Evolutionary conservation across 495 filamentous ascomycete genomes (phyloP).

Genomic region (Hypomontagnella submonticulosa): DNA sequence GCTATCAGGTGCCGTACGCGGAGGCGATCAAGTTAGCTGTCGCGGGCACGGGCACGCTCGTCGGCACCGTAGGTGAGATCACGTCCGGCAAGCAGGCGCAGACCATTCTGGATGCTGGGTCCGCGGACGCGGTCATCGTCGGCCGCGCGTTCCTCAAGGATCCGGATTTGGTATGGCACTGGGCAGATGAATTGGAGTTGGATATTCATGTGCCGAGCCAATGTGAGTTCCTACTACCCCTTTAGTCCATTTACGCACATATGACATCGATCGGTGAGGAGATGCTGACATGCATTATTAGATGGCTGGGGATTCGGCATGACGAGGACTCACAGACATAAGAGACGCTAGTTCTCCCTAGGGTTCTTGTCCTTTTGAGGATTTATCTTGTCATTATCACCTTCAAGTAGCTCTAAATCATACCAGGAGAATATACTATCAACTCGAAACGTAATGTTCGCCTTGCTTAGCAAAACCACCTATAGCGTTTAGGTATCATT

Average conservation of each 20-base stretch:
- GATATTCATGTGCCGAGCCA: slow-evolving; percentile 73
- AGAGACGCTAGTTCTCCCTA: neutral
- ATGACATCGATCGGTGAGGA: neutral
- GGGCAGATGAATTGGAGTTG: slow-evolving; percentile 73
- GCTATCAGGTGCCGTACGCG: slow-evolving; percentile 75
- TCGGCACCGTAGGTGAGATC: slow-evolving; percentile 72
- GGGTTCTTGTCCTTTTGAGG: too few relatives aligned
- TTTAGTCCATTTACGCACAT: neutral
- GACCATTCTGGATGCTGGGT: slow-evolving; percentile 62
- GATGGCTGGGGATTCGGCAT: slow-evolving; percentile 39
- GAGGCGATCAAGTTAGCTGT: slow-evolving; percentile 71
- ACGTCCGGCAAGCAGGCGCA: slow-evolving; percentile 61
- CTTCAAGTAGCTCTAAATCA: too few relatives aligned
- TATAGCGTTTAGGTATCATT: too few relatives aligned
- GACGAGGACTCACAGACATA: slow-evolving; percentile 35
- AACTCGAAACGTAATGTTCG: too few relatives aligned
- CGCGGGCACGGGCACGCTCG: slow-evolving; percentile 62
- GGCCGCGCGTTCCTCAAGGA: slow-evolving; percentile 78
- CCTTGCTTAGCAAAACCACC: too few relatives aligned
- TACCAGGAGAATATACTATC: too few relatives aligned
- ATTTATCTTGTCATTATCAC: too few relatives aligned
- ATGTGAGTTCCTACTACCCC: slow-evolving; percentile 20
- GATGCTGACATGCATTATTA: slow-evolving; percentile 15
- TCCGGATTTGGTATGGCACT: slow-evolving; percentile 73
- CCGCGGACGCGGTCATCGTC: slow-evolving; percentile 68